phyloP scores from a whole-genome alignment of 768 basidiomycete species.

The Russula compacta region DNA sequence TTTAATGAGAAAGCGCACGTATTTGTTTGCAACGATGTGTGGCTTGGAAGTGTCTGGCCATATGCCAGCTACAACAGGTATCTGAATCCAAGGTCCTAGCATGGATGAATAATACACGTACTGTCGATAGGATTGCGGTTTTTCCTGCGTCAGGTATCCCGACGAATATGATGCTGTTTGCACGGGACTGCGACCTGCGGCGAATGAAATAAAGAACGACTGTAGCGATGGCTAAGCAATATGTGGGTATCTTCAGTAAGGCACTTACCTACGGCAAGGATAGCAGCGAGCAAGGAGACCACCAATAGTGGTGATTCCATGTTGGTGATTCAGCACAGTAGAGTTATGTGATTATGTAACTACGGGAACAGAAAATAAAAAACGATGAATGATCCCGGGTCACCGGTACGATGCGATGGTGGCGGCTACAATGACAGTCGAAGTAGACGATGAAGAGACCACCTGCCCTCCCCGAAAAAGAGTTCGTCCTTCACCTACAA shows the following conservation, averaged over 20 bases:
- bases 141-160: conserved; percentile 75
- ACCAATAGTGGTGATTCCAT: conserved; percentile 6
- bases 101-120: conserved; percentile 28
- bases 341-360: not conserved
- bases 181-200: conserved; percentile 38
- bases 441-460: conserved; percentile 1
- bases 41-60: conserved; percentile 53
- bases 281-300: not conserved
- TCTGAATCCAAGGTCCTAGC: not conserved
- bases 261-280: conserved; percentile 2
- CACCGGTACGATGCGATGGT: too few species aligned
- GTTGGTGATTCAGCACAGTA: not conserved
- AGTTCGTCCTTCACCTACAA: conserved; percentile 4
- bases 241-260: not conserved
- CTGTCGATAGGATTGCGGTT: conserved; percentile 66
- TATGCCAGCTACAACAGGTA: conserved; percentile 47
- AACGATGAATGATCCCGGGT: not conserved
- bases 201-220: conserved; percentile 34
- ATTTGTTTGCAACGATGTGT: conserved; percentile 73
- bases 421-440: not conserved
- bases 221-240: conserved; percentile 27
- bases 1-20: conserved; percentile 38
- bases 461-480: conserved; percentile 4
- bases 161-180: conserved; percentile 62
- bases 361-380: not conserved